Evolutionary conservation across 106 monocot genomes (phyloP), one percentile per base, ranked within the genome.

Genomic region (Allium cepa): DNA sequence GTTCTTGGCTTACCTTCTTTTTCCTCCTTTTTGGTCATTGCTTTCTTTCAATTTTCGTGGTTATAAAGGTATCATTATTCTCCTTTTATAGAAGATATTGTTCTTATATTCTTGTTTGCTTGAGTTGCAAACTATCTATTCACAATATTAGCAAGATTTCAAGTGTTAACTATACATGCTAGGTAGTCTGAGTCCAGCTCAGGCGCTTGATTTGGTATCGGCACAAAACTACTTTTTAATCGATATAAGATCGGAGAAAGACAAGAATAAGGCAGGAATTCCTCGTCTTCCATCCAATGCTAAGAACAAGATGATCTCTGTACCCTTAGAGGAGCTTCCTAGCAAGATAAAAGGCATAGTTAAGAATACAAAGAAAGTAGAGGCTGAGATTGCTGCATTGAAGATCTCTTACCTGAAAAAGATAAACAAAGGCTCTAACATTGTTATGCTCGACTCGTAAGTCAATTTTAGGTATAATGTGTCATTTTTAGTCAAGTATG

Each of bases 381-480:
- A 96, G 70, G 96, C 96, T 18, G 96, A 96, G 17, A 80, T 96
- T 9, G 78, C 73, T 26, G 96, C 96, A 17, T 9, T 92, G 70
- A 96, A 96, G 79, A 92, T 96, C 58, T 96, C 91, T 4, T 96
- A 86, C 75, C 88, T 96, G 45, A 96, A 96, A 63, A 79, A 68
- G 72, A 60, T 92, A 28, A 84, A 80, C 80, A 81, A 82, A 65
- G 82, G 88, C 16, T 92, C 96, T 4, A 88, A 79, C 58, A 84
- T 96, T 52, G 76, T 96, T 47, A 86, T 96, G 61, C 74, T 96
- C 76, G 96, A 88, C 75, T 96, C 91, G 96, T 92, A 27, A 46
- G 87, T 84, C 57, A 58, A 4, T 49, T 17, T 3, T 61, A 11
- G 11, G 9, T 8, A 8, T 28, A 7, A 28, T 8, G 1, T 27